These are phyloP conservation scores for Halophytophthora polymorphica DNA, from an alignment of 352 stramenopile species.

Conservation along the genomic window DNA sequence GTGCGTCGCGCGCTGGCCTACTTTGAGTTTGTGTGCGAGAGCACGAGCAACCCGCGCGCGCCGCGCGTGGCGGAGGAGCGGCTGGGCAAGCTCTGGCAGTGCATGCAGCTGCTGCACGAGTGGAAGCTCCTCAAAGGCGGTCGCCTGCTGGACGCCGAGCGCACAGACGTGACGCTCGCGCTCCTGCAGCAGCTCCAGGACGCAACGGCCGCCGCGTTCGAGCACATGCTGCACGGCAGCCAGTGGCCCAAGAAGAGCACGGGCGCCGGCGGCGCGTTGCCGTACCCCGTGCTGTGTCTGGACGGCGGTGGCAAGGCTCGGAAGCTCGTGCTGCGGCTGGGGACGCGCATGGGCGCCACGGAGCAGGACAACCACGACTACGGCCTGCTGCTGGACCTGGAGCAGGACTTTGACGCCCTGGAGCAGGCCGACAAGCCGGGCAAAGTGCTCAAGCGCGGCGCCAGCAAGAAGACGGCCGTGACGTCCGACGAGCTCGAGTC, in stretches of 20 bases:
- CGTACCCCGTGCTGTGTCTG: slow-evolving; percentile 58
- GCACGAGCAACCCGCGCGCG: slow-evolving; percentile 33
- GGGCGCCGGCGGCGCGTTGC: slow-evolving; percentile 27
- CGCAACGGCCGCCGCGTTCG: slow-evolving; percentile 43
- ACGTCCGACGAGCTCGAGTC: slow-evolving; percentile 21
- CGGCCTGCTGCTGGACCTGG: slow-evolving; percentile 56
- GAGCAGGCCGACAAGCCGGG: slow-evolving; percentile 13
- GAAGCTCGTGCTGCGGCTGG: slow-evolving; percentile 51
- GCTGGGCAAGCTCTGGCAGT: slow-evolving; percentile 73
- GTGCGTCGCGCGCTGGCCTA: slow-evolving; percentile 54
- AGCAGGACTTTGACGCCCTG: slow-evolving; percentile 38
- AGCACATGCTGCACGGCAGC: slow-evolving; percentile 34
- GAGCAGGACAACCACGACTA: slow-evolving; percentile 61
- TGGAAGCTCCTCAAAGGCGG: slow-evolving; percentile 73
- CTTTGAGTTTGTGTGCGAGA: slow-evolving; percentile 59
- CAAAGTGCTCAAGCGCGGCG: slow-evolving; percentile 21
- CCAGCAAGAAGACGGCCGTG: slow-evolving; percentile 35
- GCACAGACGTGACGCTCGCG: slow-evolving; percentile 35
- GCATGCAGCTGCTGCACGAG: slow-evolving; percentile 68
- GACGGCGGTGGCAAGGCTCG: slow-evolving; percentile 13
- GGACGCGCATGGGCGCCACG: slow-evolving; percentile 38
- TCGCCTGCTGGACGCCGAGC: slow-evolving; percentile 60
- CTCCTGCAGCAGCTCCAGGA: slow-evolving; percentile 60
- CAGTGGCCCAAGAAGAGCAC: slow-evolving; percentile 17
- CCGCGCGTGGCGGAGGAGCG: slow-evolving; percentile 35